Evolutionary conservation across 164 flowering plant genomes (phyloP).

Genomic region (Vitis rotundifolia): DNA sequence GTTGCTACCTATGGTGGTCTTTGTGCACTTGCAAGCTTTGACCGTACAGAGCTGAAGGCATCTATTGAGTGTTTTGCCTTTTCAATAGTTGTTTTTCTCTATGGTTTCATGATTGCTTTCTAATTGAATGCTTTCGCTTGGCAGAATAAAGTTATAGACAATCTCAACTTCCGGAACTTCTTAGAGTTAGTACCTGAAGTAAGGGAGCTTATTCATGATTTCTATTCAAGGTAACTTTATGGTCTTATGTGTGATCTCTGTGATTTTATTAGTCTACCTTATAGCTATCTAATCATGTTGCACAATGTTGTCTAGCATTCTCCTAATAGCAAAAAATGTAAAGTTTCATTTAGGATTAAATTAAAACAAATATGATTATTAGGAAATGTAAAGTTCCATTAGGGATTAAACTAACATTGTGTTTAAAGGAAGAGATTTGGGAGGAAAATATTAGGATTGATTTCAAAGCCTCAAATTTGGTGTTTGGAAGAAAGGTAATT

Average conservation of each 20-base stretch:
- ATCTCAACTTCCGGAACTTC: constrained; percentile 85
- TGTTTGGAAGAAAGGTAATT: too few relatives aligned
- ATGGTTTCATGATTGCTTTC: constrained; percentile 3
- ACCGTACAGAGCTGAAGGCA: constrained; percentile 92
- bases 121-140: constrained; percentile 15
- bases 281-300: neutral
- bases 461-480: too few relatives aligned
- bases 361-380: too few relatives aligned
- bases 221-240: constrained; percentile 78
- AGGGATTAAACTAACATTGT: too few relatives aligned
- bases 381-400: too few relatives aligned
- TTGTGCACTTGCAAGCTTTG: constrained; percentile 98
- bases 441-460: too few relatives aligned
- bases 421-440: too few relatives aligned
- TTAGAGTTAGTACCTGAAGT: constrained; percentile 97
- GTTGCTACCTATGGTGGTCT: constrained; percentile 99
- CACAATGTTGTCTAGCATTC: neutral
- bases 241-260: neutral
- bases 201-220: constrained; percentile 92
- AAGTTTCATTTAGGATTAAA: too few relatives aligned
- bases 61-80: constrained; percentile 6
- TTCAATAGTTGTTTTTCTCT: neutral
- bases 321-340: neutral
- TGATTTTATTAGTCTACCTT: neutral
- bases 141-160: constrained; percentile 95